Base-by-base conservation (phyloP, 176 grass and related monocot species). In the Coix lacrymajobi region DNA sequence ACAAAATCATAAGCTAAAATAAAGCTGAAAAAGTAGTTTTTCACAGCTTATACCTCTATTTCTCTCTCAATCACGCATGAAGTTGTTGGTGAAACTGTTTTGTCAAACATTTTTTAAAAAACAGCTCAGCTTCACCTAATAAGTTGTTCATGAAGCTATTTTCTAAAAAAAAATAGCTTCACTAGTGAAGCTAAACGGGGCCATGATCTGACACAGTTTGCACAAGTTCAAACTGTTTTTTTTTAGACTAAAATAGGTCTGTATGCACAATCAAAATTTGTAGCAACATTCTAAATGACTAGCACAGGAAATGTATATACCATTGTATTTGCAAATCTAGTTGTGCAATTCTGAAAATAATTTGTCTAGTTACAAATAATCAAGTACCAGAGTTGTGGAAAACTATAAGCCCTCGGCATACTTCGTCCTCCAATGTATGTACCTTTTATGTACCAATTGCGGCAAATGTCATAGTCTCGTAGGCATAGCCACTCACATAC, bases 391-490 rank as follows among this genome's bases (percentile, higher is more conserved):
- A 37, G 24, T 4, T 7, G 71, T 34, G 17, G 66, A 5, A 51
- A 7, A 49, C 25, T 31, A 30, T 77, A 68, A 66, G 22, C 30
- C 26, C 8, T 39, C 24, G 29, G 28, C 51, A 37, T 31, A 62
- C 22, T 69, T n/a, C n/a, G 4, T 49, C 71, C 71, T 63, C 68
- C 29, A 16, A 5, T 28, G 4, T 65, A 79, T 71, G 40, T 78
- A 88, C 58, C 40, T 71, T 84, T 25, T 64, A 49, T 60, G 44
- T 79, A 84, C 68, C 38, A 11, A 48, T 6, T 71, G 64, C 30
- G 7, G 73, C 46, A 62, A 3, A 15, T 61, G 49, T 61, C 1
- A 4, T 36, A 38, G 22, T 22, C 54, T 67, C 38, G 36, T 13
- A 62, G 24, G n/a, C 68, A 28, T 11, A n/a, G 13, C 26, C 61